Conservation (phyloP, 176 grass and related monocot species). For the Musa acuminata region DNA sequence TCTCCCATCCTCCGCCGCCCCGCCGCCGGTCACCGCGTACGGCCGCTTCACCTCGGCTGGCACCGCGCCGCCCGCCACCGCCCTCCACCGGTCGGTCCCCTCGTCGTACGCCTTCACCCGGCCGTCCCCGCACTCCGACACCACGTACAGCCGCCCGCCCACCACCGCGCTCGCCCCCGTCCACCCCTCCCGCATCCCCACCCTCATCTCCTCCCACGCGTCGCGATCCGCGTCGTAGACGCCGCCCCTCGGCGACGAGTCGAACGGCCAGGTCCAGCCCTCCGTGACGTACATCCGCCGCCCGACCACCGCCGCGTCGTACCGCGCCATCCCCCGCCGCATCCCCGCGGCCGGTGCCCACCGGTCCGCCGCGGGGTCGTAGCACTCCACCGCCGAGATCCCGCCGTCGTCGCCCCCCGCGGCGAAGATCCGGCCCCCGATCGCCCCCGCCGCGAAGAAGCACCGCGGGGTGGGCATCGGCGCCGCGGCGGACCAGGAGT, state of each 20-base stretch:
- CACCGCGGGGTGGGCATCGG: slow-evolving; percentile 18
- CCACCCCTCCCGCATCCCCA: slow-evolving; percentile 89
- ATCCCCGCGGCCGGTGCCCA: slow-evolving; percentile 32
- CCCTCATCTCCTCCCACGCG: slow-evolving; percentile 69
- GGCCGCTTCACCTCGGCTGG: slow-evolving; percentile 48
- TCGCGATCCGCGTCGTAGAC: slow-evolving; percentile 62
- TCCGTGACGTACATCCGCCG: slow-evolving; percentile 85
- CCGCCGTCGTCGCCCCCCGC: slow-evolving; percentile 19
- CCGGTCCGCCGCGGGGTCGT: slow-evolving; percentile 23
- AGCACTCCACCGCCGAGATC: slow-evolving; percentile 19
- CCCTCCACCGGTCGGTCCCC: slow-evolving; percentile 45
- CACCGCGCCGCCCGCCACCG: slow-evolving; percentile 54
- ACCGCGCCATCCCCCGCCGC: slow-evolving; percentile 46
- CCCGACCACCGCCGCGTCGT: slow-evolving; percentile 65
- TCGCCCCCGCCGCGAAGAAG: slow-evolving; percentile 23
- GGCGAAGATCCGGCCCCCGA: slow-evolving; percentile 22
- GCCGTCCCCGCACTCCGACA: slow-evolving; percentile 88
- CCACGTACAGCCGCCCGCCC: slow-evolving; percentile 58
- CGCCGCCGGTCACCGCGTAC: slow-evolving; percentile 49
- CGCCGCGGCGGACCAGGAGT: slow-evolving; percentile 20
- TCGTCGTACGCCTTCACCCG: slow-evolving; percentile 68
- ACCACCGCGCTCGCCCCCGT: slow-evolving; percentile 72
- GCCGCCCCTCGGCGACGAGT: slow-evolving; percentile 57
- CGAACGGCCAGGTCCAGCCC: slow-evolving; percentile 96
- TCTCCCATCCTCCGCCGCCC: slow-evolving; percentile 5